Percentiles rank a stretch among this genome's conserved stretches.
phyloP scores from a whole-genome alignment of 2,329 filamentous ascomycete species.

The Talaromyces albobiverticillius region DNA sequence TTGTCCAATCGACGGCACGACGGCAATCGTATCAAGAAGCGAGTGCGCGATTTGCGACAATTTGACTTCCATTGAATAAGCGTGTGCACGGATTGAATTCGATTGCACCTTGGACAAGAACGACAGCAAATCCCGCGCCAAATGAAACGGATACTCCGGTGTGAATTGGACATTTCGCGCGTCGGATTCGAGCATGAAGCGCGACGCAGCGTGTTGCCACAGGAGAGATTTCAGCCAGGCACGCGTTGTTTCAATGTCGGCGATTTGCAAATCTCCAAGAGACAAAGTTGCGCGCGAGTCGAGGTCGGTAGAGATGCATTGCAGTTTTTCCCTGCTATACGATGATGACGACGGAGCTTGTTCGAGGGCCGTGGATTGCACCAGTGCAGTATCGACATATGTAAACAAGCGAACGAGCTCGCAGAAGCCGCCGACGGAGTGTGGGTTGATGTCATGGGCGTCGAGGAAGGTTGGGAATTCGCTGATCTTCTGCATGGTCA shows the following conservation, averaged over 20 bases:
- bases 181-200: slow-evolving; percentile 19
- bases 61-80: slow-evolving; percentile 15
- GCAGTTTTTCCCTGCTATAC: slow-evolving; percentile 5
- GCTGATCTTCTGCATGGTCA: slow-evolving; percentile 12
- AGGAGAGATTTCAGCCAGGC: slow-evolving; percentile 19
- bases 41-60: slow-evolving; percentile 11
- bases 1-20: slow-evolving; percentile 8
- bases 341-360: not conserved
- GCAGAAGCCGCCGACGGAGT: slow-evolving; percentile 6
- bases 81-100: slow-evolving; percentile 10
- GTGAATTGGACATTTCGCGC: slow-evolving; percentile 6
- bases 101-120: slow-evolving; percentile 10
- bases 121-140: slow-evolving; percentile 12
- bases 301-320: slow-evolving; percentile 1
- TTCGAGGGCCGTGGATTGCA: slow-evolving; percentile 2
- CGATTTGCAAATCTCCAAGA: slow-evolving; percentile 10
- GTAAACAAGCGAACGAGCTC: slow-evolving; percentile 8
- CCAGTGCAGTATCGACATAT: slow-evolving; percentile 3
- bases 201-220: slow-evolving; percentile 21
- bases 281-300: not conserved
- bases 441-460: slow-evolving; percentile 7
- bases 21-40: slow-evolving; percentile 12
- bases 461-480: slow-evolving; percentile 9
- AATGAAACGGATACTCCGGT: slow-evolving; percentile 13
- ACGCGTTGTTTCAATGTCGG: slow-evolving; percentile 18